phyloP scores from a whole-genome alignment of 768 basidiomycete species.

The Lentinula sp. region DNA sequence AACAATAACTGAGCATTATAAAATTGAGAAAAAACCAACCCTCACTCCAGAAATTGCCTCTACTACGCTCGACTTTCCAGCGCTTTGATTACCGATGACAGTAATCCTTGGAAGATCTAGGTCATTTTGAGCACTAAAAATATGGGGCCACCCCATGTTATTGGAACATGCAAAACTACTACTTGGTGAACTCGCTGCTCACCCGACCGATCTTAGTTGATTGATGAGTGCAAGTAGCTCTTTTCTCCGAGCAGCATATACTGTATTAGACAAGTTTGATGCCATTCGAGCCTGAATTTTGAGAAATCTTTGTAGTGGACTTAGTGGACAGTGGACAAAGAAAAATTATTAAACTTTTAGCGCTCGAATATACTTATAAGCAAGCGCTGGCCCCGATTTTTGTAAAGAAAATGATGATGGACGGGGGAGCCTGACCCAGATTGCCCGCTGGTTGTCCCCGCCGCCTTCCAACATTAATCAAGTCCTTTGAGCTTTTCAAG shows the following conservation, averaged over 20 bases:
- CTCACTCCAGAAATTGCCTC: slow-evolving; percentile 43
- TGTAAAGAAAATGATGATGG: too few relatives aligned
- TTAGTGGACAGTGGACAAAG: too few relatives aligned
- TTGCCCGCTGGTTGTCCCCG: too few relatives aligned
- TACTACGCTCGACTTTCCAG: slow-evolving; percentile 42
- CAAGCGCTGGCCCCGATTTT: too few relatives aligned
- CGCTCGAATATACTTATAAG: too few relatives aligned
- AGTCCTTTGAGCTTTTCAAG: too few relatives aligned
- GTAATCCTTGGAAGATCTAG: slow-evolving; percentile 44
- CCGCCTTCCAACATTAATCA: too few relatives aligned
- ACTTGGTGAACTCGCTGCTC: slow-evolving; percentile 1
- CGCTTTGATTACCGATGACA: slow-evolving; percentile 48
- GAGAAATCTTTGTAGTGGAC: too few relatives aligned
- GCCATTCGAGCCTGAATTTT: neutral
- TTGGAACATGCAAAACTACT: neutral
- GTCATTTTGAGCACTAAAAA: slow-evolving; percentile 31
- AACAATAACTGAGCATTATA: neutral
- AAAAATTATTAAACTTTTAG: too few relatives aligned
- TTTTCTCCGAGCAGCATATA: slow-evolving; percentile 22
- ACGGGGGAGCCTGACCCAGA: too few relatives aligned
- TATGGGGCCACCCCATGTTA: neutral
- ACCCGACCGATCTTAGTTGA: slow-evolving; percentile 28
- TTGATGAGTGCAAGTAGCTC: slow-evolving; percentile 24
- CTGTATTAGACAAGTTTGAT: neutral
- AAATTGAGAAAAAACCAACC: neutral